A percentile compares a stretch with the other conserved stretches of the same genome.
Conservation (phyloP, 805 yeast genomes). For the Wickerhamiella azymoides region DNA sequence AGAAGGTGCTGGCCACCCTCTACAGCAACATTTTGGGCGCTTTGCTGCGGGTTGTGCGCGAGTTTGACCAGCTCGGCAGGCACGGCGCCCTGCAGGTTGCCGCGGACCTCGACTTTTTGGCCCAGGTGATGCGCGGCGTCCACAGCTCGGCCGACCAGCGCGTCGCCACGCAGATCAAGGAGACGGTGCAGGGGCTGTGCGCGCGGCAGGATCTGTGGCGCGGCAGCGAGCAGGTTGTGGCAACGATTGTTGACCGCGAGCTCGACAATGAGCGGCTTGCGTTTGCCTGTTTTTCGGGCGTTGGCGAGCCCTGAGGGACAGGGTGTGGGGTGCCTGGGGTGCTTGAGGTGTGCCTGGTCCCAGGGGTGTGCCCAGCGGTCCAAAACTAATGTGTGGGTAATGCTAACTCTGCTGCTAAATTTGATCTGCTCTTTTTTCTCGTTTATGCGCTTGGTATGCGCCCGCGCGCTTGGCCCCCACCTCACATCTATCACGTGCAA, state of each 20-base stretch:
- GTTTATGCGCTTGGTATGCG: no score
- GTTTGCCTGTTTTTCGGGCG: background rate
- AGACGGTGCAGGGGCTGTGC: background rate
- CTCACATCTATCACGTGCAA: background rate
- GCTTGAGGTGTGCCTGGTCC: no score
- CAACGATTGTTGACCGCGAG: background rate
- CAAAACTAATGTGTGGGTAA: no score
- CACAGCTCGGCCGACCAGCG: conserved; percentile 10
- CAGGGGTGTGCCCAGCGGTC: no score
- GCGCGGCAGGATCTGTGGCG: background rate
- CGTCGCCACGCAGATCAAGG: background rate
- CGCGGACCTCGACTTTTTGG: conserved; percentile 42
- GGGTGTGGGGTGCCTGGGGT: no score
- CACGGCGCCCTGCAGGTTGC: conserved; percentile 38
- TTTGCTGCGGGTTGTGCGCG: conserved; percentile 30
- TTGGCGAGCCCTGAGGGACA: background rate
- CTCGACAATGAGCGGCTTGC: background rate
- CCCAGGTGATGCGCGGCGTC: conserved; percentile 23
- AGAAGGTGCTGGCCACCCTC: conserved; percentile 33
- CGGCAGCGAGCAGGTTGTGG: background rate
- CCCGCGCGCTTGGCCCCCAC: no score
- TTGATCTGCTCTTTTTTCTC: no score
- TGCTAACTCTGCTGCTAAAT: no score
- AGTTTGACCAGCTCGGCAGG: conserved; percentile 32
- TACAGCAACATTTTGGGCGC: conserved; percentile 29